Conservation (phyloP, 768 basidiomycete species). For the Psilocybe cyanescens region DNA sequence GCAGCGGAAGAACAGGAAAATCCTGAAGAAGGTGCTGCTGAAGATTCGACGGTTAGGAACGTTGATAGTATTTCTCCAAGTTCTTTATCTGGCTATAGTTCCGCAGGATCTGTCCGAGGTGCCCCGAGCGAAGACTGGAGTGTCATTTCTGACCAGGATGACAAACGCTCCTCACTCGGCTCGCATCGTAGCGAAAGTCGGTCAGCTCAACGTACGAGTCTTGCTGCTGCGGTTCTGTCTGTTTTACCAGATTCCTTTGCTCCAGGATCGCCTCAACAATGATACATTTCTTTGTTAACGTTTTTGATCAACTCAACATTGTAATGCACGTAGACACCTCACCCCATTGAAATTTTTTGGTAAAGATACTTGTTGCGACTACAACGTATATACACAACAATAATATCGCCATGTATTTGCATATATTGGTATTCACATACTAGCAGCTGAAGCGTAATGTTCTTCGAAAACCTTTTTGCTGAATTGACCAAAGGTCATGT, state of each 20-base stretch:
- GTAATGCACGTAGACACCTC: too few relatives aligned
- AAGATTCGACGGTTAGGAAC: constrained; percentile 42
- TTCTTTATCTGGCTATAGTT: constrained; percentile 56
- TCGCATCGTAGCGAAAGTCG: constrained; percentile 45
- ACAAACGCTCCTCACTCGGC: constrained; percentile 55
- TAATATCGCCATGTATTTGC: not conserved
- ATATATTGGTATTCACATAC: constrained; percentile 17
- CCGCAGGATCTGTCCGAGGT: constrained; percentile 54
- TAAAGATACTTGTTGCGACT: not conserved
- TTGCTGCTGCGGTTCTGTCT: constrained; percentile 64
- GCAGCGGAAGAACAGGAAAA: constrained; percentile 36
- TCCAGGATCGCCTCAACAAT: constrained; percentile 40
- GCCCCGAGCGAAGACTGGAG: constrained; percentile 86
- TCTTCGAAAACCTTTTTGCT: constrained; percentile 79
- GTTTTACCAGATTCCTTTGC: constrained; percentile 60
- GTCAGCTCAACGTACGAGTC: constrained; percentile 61
- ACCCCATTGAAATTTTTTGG: too few relatives aligned
- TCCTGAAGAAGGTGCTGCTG: constrained; percentile 35
- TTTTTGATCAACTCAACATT: not conserved
- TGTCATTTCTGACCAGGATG: constrained; percentile 80
- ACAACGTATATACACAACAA: constrained; percentile 5
- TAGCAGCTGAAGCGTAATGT: constrained; percentile 43
- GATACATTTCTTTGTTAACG: constrained; percentile 8
- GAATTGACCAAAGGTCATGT: constrained; percentile 88
- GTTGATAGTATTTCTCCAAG: constrained; percentile 32